Percentiles rank a stretch among this genome's conserved stretches.
phyloP scores from a whole-genome alignment of 1,284 basidiomycete genomes.

The Neonothopanus nambi region DNA sequence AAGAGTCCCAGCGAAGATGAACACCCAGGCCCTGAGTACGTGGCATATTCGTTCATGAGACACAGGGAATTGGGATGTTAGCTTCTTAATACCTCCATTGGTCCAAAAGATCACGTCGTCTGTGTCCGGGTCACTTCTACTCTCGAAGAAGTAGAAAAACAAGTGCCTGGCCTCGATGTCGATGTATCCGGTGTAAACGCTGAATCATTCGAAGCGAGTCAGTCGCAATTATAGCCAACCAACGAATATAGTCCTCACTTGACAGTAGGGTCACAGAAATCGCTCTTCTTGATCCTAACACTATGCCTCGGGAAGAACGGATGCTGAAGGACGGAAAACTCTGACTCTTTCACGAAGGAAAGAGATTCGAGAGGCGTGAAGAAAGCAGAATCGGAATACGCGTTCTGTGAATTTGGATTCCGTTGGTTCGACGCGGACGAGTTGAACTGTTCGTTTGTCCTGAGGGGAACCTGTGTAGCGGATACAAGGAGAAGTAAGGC shows the following conservation, averaged over 20 bases:
- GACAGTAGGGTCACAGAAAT: slow-evolving; percentile 56
- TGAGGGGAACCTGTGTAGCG: slow-evolving; percentile 6
- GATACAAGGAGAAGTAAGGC: background rate
- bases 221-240: background rate
- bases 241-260: slow-evolving; percentile 31
- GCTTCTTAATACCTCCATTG: slow-evolving; percentile 15
- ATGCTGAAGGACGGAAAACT: slow-evolving; percentile 51
- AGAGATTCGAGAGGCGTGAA: slow-evolving; percentile 45
- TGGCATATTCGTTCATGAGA: background rate
- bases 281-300: slow-evolving; percentile 52
- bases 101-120: slow-evolving; percentile 21
- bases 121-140: slow-evolving; percentile 41
- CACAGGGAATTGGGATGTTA: background rate
- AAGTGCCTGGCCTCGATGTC: slow-evolving; percentile 71
- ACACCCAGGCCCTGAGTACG: slow-evolving; percentile 47
- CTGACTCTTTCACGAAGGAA: slow-evolving; percentile 38
- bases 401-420: background rate
- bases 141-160: slow-evolving; percentile 90
- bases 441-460: background rate
- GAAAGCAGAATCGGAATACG: slow-evolving; percentile 15
- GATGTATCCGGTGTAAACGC: slow-evolving; percentile 53
- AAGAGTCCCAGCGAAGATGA: slow-evolving; percentile 61
- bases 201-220: slow-evolving; percentile 8
- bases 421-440: background rate
- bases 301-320: slow-evolving; percentile 53